Conservation (phyloP, 148 eudicot genomes). For the Heliosperma pusillum region DNA sequence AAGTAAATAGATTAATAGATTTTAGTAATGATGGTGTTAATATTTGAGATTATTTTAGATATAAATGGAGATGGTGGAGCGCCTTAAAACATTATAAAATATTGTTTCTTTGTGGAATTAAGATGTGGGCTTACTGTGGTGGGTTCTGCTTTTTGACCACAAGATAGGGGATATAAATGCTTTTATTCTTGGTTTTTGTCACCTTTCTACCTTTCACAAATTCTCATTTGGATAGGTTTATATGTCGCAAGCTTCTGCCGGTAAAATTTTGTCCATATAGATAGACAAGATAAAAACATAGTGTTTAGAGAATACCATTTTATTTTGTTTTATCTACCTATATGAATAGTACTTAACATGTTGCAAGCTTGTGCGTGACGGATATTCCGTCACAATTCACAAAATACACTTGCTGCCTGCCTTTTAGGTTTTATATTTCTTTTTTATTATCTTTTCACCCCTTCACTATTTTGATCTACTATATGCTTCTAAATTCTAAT, state of each 20-base stretch:
- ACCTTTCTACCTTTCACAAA: constrained; percentile 14
- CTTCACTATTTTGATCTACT: no score
- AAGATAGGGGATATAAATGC: constrained; percentile 22
- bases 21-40: constrained; percentile 18
- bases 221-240: background rate
- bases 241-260: background rate
- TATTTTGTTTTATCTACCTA: no score
- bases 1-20: background rate
- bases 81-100: constrained; percentile 21
- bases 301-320: no score
- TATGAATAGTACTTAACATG: no score
- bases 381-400: no score
- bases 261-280: no score
- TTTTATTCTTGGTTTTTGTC: constrained; percentile 33
- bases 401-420: no score
- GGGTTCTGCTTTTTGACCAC: constrained; percentile 55
- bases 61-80: constrained; percentile 32
- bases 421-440: no score
- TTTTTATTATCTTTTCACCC: no score
- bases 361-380: no score
- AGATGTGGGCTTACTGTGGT: constrained; percentile 46
- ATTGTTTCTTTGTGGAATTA: constrained; percentile 48
- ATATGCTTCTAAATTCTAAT: no score
- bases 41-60: constrained; percentile 3
- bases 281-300: no score